These are phyloP conservation scores for Sordaria brevicollis DNA, from an alignment of 495 filamentous ascomycete species.

Conservation along the genomic window DNA sequence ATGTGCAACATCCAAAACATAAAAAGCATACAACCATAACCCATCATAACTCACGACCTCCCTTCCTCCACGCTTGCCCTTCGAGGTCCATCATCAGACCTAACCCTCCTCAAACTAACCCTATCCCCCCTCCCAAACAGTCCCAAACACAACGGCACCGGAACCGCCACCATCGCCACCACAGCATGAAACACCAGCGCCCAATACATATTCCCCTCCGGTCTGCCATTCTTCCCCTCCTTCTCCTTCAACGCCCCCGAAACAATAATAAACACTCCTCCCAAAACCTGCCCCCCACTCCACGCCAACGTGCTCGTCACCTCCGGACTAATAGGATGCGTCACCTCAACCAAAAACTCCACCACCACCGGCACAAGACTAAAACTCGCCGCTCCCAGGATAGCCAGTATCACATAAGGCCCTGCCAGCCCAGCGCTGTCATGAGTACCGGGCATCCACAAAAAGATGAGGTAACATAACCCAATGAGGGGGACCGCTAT, in stretches of 20 bases:
- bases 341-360: slow-evolving; percentile 79
- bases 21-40: background rate
- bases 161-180: slow-evolving; percentile 51
- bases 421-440: slow-evolving; percentile 41
- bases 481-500: slow-evolving; percentile 67
- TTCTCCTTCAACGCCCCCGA: slow-evolving; percentile 70
- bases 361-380: slow-evolving; percentile 71
- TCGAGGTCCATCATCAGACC: slow-evolving; percentile 17
- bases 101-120: slow-evolving; percentile 46
- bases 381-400: slow-evolving; percentile 78
- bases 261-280: slow-evolving; percentile 72
- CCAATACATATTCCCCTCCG: slow-evolving; percentile 58
- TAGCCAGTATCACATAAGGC: slow-evolving; percentile 57
- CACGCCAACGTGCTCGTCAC: slow-evolving; percentile 74
- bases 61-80: background rate
- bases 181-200: slow-evolving; percentile 74
- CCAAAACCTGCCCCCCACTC: slow-evolving; percentile 70
- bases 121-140: slow-evolving; percentile 46
- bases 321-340: slow-evolving; percentile 80
- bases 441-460: slow-evolving; percentile 70
- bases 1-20: background rate
- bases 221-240: slow-evolving; percentile 39
- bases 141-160: slow-evolving; percentile 58
- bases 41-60: background rate
- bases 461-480: slow-evolving; percentile 59